Evolutionary conservation across 1,139 yeast species (phyloP), one percentile per base, ranked within the genome.

Genomic region (Komagataea norvegica): DNA sequence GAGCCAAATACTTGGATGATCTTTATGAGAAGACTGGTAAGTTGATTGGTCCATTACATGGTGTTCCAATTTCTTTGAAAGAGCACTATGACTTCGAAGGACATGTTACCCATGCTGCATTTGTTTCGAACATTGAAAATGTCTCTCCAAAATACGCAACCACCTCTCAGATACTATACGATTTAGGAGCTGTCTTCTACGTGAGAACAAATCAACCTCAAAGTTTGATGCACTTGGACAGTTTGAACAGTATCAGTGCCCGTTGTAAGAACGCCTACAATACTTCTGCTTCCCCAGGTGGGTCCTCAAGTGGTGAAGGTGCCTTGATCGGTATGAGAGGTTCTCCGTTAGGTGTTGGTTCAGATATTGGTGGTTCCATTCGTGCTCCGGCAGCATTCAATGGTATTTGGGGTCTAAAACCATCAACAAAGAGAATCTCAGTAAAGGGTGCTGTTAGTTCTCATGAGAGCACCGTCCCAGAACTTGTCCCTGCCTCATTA

Each of bases 271-370:
- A 77, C 54, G 74, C 82, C 0, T 57, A 60, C 51, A 77, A 77
- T 48, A 64, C 76, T 4, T 56, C 68, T 11, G 56, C 75, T 42
- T 69, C 78, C 14, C 68, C 79, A 5, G 83, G 83, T 44, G 93
- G 93, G 9, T 79, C 87, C 0, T 79, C 87, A 2, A 79, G 85
- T 24, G 93, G 93, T 48, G 91, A 82, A 58, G 88, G 89, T 47
- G 74, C 88, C 0, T 57, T 78, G 48, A 75, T 78, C 31, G 76
- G 73, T 1, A 73, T 78, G 59, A 80, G 77, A 33, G 87, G 80
- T 9, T 74, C 85, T 22, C 67, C 75, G 3, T 46, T 81, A 29
- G 89, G 89, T 31, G 68, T 82, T 41, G 91, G 91, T 15, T 72
- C 84, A 29, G 93, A 83, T 59, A 81, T 83, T 49, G 93, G 91